Base-by-base conservation (phyloP, 371 early-diverging fungal species). In the Mortierella sp. region DNA sequence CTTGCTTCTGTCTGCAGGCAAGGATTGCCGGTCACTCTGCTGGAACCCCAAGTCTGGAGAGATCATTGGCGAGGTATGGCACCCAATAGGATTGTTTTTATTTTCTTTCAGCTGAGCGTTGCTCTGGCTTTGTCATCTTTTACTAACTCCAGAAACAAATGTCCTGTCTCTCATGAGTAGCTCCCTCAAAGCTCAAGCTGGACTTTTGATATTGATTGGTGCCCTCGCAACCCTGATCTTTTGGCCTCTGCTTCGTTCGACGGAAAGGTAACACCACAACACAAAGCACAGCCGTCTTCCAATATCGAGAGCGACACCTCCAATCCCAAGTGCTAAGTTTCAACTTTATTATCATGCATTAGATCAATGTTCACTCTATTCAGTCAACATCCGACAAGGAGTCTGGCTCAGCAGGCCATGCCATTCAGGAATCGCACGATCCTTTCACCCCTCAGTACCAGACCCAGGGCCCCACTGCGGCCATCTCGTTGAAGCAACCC, bases 131-230 rank as follows among this genome's bases (percentile, higher is more conserved):
- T 60, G 14, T 16, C 12, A 4, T 4, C 18, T 21, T 32, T 0
- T 18, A 18, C 63, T 35, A 32, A 63, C 63, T 7, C 21, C 18
- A 32, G 1, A 63, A 12, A 7, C 32, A 11, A 11, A 29, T 65
- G 58, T 5, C 82, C 81, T 63, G 88, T 85, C 48, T 79, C 83
- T 43, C 73, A 89, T 24, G 88, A 86, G 54, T 90, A 94, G 88
- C 90, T 98, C 68, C 94, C 96, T 21, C 90, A 90, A 72, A 92
- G 93, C 75, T 89, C 90, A 81, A 97, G 97, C 89, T 97, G 98
- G 97, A 90, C 95, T 21, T 97, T 97, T 88, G 96, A 98, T 80
- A 97, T 95, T 35, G 96, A 96, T 81, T 98, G 98, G 97, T 97
- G 96, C 84, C 95, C 96, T 68, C 89, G 94, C 48, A 98, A 99